Evolutionary conservation across 768 basidiomycete genomes (phyloP).

Genomic region (Tylopilus vinaceipallidus): DNA sequence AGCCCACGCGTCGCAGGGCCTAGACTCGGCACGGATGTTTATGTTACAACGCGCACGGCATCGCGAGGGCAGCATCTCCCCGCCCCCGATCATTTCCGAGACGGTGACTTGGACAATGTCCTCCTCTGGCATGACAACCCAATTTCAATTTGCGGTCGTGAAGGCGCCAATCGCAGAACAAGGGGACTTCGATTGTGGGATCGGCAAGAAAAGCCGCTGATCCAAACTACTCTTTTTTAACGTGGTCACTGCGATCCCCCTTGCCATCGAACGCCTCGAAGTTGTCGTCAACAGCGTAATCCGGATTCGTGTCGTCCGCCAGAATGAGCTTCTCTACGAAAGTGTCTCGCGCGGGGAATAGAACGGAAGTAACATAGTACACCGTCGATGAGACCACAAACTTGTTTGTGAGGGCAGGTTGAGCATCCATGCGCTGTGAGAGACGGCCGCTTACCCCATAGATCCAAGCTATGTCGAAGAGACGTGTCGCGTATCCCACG

Average conservation of each 20-base stretch:
- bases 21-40: conserved; percentile 9
- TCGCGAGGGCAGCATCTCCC: not conserved
- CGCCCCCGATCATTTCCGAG: conserved; percentile 12
- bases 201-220: conserved; percentile 8
- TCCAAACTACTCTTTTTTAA: conserved; percentile 3
- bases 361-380: conserved; percentile 26
- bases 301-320: conserved; percentile 12
- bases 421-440: not conserved
- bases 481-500: conserved; percentile 53
- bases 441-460: conserved; percentile 54
- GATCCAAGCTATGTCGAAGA: conserved; percentile 76
- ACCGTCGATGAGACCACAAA: conserved; percentile 24
- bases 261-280: not conserved
- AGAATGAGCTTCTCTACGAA: conserved; percentile 27
- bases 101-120: conserved; percentile 13
- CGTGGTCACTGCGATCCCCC: not conserved
- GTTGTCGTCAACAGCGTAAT: not conserved
- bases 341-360: conserved; percentile 27
- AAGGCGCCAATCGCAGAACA: not conserved
- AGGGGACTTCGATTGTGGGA: conserved; percentile 1
- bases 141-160: not conserved
- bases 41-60: conserved; percentile 1
- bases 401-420: conserved; percentile 4
- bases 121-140: not conserved
- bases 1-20: conserved; percentile 12